Evolutionary conservation across 2,329 filamentous ascomycete genomes (phyloP).

Genomic region (Epichloe sp.): DNA sequence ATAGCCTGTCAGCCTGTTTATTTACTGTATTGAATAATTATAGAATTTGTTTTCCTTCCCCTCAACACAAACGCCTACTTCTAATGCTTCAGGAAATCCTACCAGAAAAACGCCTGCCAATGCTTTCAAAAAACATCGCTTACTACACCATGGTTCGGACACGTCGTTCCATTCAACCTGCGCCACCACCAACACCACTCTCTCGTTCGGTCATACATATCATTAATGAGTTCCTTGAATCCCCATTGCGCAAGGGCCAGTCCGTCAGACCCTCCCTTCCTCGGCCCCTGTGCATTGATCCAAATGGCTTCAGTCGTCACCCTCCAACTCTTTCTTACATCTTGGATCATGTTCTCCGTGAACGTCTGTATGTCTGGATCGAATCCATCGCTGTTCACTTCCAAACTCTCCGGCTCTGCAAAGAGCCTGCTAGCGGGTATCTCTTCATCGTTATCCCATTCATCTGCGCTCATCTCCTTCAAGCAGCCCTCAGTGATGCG

Average conservation of each 20-base stretch:
- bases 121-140: slow-evolving; percentile 5
- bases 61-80: not conserved
- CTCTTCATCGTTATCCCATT: slow-evolving; percentile 6
- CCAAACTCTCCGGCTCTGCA: slow-evolving; percentile 8
- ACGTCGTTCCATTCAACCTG: slow-evolving; percentile 1
- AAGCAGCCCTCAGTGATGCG: slow-evolving; percentile 11
- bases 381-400: not conserved
- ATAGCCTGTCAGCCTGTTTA: too few species aligned
- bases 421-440: slow-evolving; percentile 12
- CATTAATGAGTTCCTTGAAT: slow-evolving; percentile 15
- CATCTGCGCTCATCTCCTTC: slow-evolving; percentile 5
- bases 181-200: slow-evolving; percentile 24
- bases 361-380: slow-evolving; percentile 26
- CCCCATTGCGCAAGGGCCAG: slow-evolving; percentile 21
- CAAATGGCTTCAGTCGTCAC: slow-evolving; percentile 18
- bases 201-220: slow-evolving; percentile 17
- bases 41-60: too few species aligned
- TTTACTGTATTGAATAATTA: too few species aligned
- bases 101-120: not conserved
- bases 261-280: slow-evolving; percentile 19
- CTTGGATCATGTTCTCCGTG: slow-evolving; percentile 27
- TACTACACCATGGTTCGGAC: not conserved
- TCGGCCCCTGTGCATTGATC: slow-evolving; percentile 27
- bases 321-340: slow-evolving; percentile 33
- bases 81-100: not conserved